These are phyloP conservation scores for Wickerhamomyces pijperi DNA, from an alignment of 805 yeast genomes.

Conservation along the genomic window DNA sequence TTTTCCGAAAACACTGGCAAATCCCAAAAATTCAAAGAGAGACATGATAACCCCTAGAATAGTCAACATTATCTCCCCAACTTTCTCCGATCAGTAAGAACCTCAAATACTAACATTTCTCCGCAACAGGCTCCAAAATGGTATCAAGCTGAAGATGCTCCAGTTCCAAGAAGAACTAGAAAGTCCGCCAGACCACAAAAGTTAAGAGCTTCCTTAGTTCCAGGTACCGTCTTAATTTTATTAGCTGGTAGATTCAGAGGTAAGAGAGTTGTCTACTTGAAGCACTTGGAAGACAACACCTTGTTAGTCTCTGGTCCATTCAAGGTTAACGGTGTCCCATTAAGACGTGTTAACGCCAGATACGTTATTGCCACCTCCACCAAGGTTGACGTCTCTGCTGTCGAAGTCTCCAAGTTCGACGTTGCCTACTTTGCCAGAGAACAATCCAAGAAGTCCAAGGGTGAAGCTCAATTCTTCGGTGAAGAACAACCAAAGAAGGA, in stretches of 20 bases:
- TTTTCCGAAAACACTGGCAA: no score
- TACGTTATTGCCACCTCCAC: conserved; percentile 99
- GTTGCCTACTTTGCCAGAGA: conserved; percentile 96
- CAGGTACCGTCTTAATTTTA: conserved; percentile 95
- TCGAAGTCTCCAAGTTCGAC: conserved; percentile 84
- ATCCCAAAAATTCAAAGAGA: no score
- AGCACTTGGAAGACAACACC: conserved; percentile 96
- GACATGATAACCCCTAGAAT: no score
- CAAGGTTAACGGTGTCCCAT: conserved; percentile 99
- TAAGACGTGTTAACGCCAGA: conserved; percentile 97
- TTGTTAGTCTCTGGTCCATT: conserved; percentile 96
- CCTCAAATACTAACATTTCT: not conserved
- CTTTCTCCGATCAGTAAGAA: no score
- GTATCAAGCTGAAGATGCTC: conserved; percentile 88
- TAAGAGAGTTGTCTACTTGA: conserved; percentile 97
- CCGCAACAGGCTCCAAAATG: conserved; percentile 63
- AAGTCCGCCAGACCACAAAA: conserved; percentile 88
- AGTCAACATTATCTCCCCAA: not conserved
- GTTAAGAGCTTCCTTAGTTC: conserved; percentile 90
- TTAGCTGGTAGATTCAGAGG: conserved; percentile 99
- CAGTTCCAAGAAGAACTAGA: conserved; percentile 83
- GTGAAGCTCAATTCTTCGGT: conserved; percentile 88
- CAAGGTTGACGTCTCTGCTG: conserved; percentile 66
- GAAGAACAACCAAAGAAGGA: conserved; percentile 68
- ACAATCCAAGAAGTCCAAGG: conserved; percentile 72